A percentile compares a stretch with the other conserved stretches of the same genome.
phyloP scores from a whole-genome alignment of 208 protist species.

The Leishmania guyanensis region DNA sequence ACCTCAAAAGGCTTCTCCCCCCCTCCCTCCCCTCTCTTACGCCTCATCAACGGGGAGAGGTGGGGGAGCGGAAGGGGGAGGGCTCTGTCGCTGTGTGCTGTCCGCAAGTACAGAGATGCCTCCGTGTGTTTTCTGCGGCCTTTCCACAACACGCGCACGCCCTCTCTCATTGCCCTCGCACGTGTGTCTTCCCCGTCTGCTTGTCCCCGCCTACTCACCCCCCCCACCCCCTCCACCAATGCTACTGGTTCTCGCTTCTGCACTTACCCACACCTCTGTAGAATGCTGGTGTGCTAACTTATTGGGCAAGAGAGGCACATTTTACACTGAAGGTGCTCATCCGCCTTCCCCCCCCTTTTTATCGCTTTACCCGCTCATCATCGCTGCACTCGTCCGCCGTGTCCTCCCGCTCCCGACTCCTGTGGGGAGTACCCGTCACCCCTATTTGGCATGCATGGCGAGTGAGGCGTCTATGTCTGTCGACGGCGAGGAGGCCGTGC shows the following conservation, averaged over 20 bases:
- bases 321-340: background rate
- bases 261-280: background rate
- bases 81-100: background rate
- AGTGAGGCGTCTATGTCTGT: background rate
- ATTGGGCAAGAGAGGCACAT: too few relatives aligned
- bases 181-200: background rate
- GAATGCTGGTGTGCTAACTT: background rate
- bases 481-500: conserved; percentile 7
- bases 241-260: background rate
- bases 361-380: background rate
- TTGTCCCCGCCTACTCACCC: background rate
- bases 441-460: background rate
- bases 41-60: background rate
- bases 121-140: background rate
- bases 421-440: background rate
- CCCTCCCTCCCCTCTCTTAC: background rate
- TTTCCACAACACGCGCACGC: background rate
- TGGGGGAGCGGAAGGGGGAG: too few relatives aligned
- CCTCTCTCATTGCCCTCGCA: background rate
- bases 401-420: background rate
- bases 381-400: background rate
- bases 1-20: background rate
- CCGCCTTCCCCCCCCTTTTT: background rate
- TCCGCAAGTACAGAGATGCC: background rate
- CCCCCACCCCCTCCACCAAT: background rate